phyloP scores from a whole-genome alignment of 352 stramenopile genomes.

The Phytophthora chlamydospora region DNA sequence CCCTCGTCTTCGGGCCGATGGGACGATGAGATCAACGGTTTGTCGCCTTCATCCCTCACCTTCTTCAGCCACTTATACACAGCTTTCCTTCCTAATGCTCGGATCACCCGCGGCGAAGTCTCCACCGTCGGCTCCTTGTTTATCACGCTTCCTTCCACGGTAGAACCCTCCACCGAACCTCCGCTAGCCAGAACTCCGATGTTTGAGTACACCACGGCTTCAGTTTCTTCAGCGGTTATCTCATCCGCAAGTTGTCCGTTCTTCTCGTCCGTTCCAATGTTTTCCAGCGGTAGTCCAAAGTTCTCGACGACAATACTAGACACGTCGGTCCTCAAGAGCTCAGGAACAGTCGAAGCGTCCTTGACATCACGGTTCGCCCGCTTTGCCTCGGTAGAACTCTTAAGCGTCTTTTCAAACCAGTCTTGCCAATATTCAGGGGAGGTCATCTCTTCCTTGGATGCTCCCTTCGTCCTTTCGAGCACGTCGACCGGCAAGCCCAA shows the following conservation, averaged over 20 bases:
- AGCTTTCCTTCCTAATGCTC: no score
- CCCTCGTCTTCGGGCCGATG: no score
- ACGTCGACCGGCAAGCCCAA: not conserved
- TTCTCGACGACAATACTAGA: not conserved
- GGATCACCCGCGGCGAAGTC: no score
- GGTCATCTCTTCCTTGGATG: not conserved
- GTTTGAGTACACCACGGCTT: not conserved
- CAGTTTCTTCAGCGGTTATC: no score
- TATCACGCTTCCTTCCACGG: no score
- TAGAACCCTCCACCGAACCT: no score
- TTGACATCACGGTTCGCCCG: slow-evolving; percentile 7
- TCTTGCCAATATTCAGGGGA: slow-evolving; percentile 7
- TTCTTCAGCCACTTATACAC: no score
- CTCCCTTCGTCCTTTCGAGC: not conserved
- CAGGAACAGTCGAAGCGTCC: not conserved
- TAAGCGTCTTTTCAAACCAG: not conserved
- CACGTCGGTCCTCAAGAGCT: not conserved
- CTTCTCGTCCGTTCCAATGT: not conserved
- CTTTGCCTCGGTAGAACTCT: slow-evolving; percentile 2
- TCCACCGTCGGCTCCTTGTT: no score
- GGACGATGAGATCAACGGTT: no score
- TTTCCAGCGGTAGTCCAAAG: not conserved
- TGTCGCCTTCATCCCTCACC: no score
- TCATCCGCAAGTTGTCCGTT: not conserved
- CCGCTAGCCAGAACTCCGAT: no score